Conservation (phyloP, 2,329 filamentous ascomycete species). For the Microdochium trichocladiopsis region DNA sequence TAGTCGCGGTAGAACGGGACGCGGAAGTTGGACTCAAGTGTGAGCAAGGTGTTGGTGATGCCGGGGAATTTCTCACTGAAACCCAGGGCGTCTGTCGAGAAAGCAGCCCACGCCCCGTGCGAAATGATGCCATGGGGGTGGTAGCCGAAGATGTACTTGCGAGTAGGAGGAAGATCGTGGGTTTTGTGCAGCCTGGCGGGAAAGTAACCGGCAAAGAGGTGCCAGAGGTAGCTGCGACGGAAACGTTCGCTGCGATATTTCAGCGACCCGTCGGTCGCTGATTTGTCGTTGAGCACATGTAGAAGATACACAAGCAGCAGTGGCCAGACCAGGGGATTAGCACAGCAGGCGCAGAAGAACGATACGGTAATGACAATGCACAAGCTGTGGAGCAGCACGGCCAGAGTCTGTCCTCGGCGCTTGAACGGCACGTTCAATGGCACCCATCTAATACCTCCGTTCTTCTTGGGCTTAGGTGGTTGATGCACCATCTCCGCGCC, state of each 20-base stretch:
- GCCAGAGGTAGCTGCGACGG: slow-evolving; percentile 72
- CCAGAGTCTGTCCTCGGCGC: slow-evolving; percentile 68
- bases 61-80: slow-evolving; percentile 86
- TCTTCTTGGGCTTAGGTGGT: slow-evolving; percentile 9
- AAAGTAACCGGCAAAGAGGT: slow-evolving; percentile 86
- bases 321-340: slow-evolving; percentile 89
- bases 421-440: slow-evolving; percentile 67
- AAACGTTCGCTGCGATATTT: slow-evolving; percentile 68
- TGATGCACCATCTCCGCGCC: slow-evolving; percentile 18
- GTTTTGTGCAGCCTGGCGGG: slow-evolving; percentile 84
- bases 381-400: slow-evolving; percentile 68
- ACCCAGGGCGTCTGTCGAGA: slow-evolving; percentile 82
- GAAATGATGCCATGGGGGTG: slow-evolving; percentile 97
- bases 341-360: slow-evolving; percentile 83
- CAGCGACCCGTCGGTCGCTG: slow-evolving; percentile 68
- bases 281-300: slow-evolving; percentile 74
- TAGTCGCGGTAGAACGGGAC: slow-evolving; percentile 94
- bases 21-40: slow-evolving; percentile 92
- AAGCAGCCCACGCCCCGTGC: slow-evolving; percentile 89
- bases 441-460: slow-evolving; percentile 69
- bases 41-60: slow-evolving; percentile 89
- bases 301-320: slow-evolving; percentile 69
- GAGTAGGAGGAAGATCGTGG: slow-evolving; percentile 65
- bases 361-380: slow-evolving; percentile 65
- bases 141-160: slow-evolving; percentile 96